phyloP scores from a whole-genome alignment of 225 moss, liverwort and hornwort genomes.

The Bryoerythrophyllum caledonicum region DNA sequence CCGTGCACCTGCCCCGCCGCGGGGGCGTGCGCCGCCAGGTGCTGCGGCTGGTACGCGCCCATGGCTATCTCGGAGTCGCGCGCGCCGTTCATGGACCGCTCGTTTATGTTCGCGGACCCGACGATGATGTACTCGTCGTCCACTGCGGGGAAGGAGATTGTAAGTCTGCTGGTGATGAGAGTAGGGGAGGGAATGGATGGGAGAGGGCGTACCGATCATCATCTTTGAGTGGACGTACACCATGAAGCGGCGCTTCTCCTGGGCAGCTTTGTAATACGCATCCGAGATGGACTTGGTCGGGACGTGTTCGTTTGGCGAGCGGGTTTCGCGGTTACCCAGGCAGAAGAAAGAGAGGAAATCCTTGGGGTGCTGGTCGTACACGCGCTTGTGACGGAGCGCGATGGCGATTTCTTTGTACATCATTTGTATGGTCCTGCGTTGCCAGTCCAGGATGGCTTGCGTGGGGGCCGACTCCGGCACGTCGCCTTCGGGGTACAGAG shows the following conservation, averaged over 20 bases:
- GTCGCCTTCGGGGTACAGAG: slow-evolving; percentile 75
- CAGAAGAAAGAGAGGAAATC: slow-evolving; percentile 75
- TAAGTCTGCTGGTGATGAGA: too few species aligned
- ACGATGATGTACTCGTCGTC: slow-evolving; percentile 79
- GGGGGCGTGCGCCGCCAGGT: slow-evolving; percentile 23
- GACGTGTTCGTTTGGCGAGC: slow-evolving; percentile 28
- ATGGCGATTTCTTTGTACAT: slow-evolving; percentile 64
- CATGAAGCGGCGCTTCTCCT: slow-evolving; percentile 68
- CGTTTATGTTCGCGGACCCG: slow-evolving; percentile 80
- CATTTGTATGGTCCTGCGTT: slow-evolving; percentile 56
- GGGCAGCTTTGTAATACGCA: slow-evolving; percentile 48
- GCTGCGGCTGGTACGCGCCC: slow-evolving; percentile 66
- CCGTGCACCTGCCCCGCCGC: slow-evolving; percentile 62
- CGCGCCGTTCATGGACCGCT: slow-evolving; percentile 73
- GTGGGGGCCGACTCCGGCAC: slow-evolving; percentile 56
- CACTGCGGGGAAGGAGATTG: slow-evolving; percentile 36
- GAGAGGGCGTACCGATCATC: slow-evolving; percentile 59
- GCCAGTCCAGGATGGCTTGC: slow-evolving; percentile 69
- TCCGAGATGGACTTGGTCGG: slow-evolving; percentile 32
- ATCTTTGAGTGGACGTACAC: slow-evolving; percentile 79
- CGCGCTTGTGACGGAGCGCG: slow-evolving; percentile 36
- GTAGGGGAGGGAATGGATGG: too few species aligned
- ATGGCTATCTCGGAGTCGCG: slow-evolving; percentile 81
- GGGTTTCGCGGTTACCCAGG: slow-evolving; percentile 62
- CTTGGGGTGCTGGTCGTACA: slow-evolving; percentile 50